phyloP scores from a whole-genome alignment of 352 stramenopile species.

The Peronospora farinosa region DNA sequence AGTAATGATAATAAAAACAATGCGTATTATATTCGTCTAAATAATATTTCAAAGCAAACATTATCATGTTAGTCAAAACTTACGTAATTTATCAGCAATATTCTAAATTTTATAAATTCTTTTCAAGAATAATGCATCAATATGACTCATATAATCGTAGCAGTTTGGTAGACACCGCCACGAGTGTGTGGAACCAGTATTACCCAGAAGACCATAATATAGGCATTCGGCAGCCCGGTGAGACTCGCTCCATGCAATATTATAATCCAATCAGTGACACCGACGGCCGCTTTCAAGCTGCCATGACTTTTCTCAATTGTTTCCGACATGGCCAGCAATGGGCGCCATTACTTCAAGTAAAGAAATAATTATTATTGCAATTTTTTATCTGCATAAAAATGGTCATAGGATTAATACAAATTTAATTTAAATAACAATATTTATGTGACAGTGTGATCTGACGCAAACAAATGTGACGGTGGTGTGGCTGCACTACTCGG shows the following conservation, averaged over 20 bases:
- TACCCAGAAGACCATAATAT: slow-evolving; percentile 65
- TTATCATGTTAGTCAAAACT: too few relatives aligned
- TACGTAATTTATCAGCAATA: neutral
- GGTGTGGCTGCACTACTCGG: slow-evolving; percentile 47
- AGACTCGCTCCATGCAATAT: slow-evolving; percentile 39
- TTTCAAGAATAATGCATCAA: neutral
- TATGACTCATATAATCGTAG: slow-evolving; percentile 21
- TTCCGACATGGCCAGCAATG: slow-evolving; percentile 47
- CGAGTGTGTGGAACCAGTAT: slow-evolving; percentile 71
- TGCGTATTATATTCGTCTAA: too few relatives aligned
- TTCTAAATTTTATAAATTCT: too few relatives aligned
- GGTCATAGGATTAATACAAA: too few relatives aligned
- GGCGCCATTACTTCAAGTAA: slow-evolving; percentile 39
- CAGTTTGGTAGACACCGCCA: slow-evolving; percentile 39
- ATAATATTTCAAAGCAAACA: too few relatives aligned
- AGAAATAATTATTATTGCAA: neutral
- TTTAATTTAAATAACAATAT: neutral
- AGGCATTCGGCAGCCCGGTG: slow-evolving; percentile 30
- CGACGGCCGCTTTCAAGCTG: slow-evolving; percentile 50
- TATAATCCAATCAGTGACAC: slow-evolving; percentile 45
- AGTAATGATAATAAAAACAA: too few relatives aligned
- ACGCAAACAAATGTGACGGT: slow-evolving; percentile 39
- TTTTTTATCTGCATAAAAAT: too few relatives aligned
- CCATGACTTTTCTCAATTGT: slow-evolving; percentile 50
- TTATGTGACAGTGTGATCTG: slow-evolving; percentile 38